Base-by-base conservation (phyloP, 306 rosid genomes). In the Potentilla sterilis region DNA sequence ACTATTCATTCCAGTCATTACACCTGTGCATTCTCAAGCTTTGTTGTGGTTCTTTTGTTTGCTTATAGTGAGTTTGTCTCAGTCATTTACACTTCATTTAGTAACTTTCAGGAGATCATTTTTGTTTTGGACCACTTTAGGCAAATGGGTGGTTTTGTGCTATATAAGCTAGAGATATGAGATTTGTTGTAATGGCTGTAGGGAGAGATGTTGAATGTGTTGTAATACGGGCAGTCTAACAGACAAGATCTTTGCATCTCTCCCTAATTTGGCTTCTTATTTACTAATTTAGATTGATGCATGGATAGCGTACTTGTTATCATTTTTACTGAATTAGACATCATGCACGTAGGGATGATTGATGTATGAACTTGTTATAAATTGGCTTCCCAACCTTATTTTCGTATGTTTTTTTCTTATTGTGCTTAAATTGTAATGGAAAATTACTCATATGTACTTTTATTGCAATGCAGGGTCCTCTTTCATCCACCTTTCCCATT, bases 401-500 rank as follows among this genome's bases (percentile, higher is more conserved):
- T 5, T 52, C 10, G n/a, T 62, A 34, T 61, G 28, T 32, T 2
- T 61, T 61, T 8, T 34, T 62, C 67, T 62, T 15, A 0, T 62
- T 61, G 8, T 22, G 7, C 22, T 11, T 24, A 15, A 32, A 14
- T 19, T 6, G 41, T 9, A 32, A 34, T 2, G 21, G 0, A 34
- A 16, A 62, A 62, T 8, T 6, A 62, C 22, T 62, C 67, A 34
- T 62, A 11, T 34, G 21, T 62, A 61, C 67, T 61, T 24, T n/a
- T 32, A 62, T 71, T 4, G 13, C 76, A 69, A 72, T 83, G 88
- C 89, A 96, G 99, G 99, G 98, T 21, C 97, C 97, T 22, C 93
- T 96, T 48, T 82, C 93, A 37, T 48, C 97, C 34, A 44, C 88
- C 24, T 96, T 92, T 77, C 96, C 98, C 22, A 52, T 90, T 15